Evolutionary conservation across 2,329 filamentous ascomycete genomes (phyloP), one percentile per base, ranked within the genome.

Genomic region (Sporothrix brunneoviolacea): DNA sequence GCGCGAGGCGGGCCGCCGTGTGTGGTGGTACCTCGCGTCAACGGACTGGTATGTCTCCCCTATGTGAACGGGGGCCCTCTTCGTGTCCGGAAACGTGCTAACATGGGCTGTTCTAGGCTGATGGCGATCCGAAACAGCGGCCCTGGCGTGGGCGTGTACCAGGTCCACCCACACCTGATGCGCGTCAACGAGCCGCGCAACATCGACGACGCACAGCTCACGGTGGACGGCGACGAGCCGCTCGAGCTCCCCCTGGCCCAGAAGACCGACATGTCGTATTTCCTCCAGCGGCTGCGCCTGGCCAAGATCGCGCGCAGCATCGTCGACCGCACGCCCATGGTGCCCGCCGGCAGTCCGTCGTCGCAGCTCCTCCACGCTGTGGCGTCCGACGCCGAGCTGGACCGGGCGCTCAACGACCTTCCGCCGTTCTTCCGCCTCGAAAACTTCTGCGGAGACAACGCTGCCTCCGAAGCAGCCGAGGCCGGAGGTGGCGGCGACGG

Each of bases 221-320:
- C 16, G 10, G 37, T 8, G 5, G 13, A 15, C n/a, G 42, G 41
- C 9, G 9, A 13, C 8, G 30, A 32, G 13, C 21, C 24, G 24
- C 8, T 19, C 15, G 35, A 32, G 10, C 39, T 8, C 2, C 64
- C 70, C 1, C 45, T 63, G 0, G 60, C 62, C 3, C 60, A 65
- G 13, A 69, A 70, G 8, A 74, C 71, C 0, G 58, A 60, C 12
- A 73, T 72, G 68, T 69, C 69, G 7, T 75, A 72, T 51, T 68
- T 66, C 21, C 58, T 73, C 5, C 62, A 68, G 30, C 65, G 72
- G 0, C 60, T 72, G n/a, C 65, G 64, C 24, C 57, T 74, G 9
- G 66, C 65, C 13, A 60, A 65, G 30, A 56, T 69, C 4, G 70
- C 68, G 39, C 65, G 71, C 3, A 60, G 64, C 8, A 64, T 73